Percentiles rank a stretch among this genome's conserved stretches.
Conservation (phyloP, 495 filamentous ascomycete species). For the Polyplosphaeria fusca region DNA sequence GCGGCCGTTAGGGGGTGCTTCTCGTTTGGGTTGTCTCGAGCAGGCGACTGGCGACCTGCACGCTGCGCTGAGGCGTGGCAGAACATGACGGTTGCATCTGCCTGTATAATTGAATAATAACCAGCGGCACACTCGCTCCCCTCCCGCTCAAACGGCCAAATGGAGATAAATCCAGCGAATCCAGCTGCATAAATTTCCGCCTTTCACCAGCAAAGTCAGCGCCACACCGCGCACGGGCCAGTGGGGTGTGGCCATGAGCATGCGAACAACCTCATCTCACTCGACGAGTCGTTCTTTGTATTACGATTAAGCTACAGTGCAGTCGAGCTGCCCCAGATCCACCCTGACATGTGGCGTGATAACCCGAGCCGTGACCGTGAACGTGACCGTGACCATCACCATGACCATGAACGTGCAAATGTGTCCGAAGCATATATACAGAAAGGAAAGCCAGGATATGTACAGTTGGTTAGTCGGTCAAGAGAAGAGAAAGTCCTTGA, state of each 20-base stretch:
- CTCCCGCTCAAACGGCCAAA: not conserved
- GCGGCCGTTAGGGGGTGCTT: conserved; percentile 5
- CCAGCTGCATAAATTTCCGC: not conserved
- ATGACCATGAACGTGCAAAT: too few species aligned
- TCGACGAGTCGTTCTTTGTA: too few species aligned
- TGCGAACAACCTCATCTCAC: too few species aligned
- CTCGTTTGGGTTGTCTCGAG: conserved; percentile 4
- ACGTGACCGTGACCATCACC: too few species aligned
- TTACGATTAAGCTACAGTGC: too few species aligned
- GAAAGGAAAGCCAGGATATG: not conserved
- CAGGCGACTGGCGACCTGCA: too few species aligned
- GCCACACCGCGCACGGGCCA: not conserved
- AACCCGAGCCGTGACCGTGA: too few species aligned
- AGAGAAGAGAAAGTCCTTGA: conserved; percentile 67
- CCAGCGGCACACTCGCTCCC: too few species aligned
- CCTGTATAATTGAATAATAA: too few species aligned
- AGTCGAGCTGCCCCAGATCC: too few species aligned
- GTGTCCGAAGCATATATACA: conserved; percentile 3
- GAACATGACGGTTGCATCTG: conserved; percentile 10
- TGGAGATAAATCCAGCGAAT: conserved; percentile 10
- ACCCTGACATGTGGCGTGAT: not conserved
- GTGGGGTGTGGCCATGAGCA: not conserved
- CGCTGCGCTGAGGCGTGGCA: too few species aligned
- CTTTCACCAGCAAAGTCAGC: not conserved
- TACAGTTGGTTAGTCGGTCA: too few species aligned